These are phyloP conservation scores for Sporothrix protearum DNA, from an alignment of 2,329 filamentous ascomycete genomes.

Conservation along the genomic window DNA sequence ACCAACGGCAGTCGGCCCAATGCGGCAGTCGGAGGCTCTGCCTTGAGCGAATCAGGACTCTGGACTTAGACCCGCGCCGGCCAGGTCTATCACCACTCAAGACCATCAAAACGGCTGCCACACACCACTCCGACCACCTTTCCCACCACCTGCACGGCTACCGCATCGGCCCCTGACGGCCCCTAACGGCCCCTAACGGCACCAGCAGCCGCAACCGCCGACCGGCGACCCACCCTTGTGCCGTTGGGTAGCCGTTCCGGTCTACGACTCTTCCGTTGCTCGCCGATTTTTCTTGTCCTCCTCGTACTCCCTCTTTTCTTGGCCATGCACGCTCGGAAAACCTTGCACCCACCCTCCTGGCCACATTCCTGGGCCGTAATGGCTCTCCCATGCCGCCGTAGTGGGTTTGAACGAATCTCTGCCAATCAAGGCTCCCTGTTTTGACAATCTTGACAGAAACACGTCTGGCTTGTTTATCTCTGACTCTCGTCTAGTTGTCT, in stretches of 20 bases:
- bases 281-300: conserved; percentile 15
- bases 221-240: conserved; percentile 15
- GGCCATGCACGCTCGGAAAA: not conserved
- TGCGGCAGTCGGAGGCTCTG: conserved; percentile 17
- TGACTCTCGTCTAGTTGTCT: not conserved
- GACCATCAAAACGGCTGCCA: not conserved
- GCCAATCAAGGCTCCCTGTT: not conserved
- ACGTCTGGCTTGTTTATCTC: not conserved
- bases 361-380: not conserved
- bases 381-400: not conserved
- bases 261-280: conserved; percentile 18
- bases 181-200: conserved; percentile 13
- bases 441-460: not conserved
- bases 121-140: not conserved
- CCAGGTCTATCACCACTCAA: not conserved
- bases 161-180: conserved; percentile 15
- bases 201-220: conserved; percentile 19
- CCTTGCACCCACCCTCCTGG: not conserved
- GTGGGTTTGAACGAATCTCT: not conserved
- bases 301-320: not conserved
- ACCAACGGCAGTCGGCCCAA: conserved; percentile 19
- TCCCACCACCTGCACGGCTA: not conserved
- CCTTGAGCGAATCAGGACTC: not conserved
- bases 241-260: conserved; percentile 20
- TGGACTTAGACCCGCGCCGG: conserved; percentile 9